A percentile compares a stretch with the other conserved stretches of the same genome.
These are phyloP conservation scores for Penicillium sclerotigenum DNA, from an alignment of 2,329 filamentous ascomycete genomes.

Conservation along the genomic window DNA sequence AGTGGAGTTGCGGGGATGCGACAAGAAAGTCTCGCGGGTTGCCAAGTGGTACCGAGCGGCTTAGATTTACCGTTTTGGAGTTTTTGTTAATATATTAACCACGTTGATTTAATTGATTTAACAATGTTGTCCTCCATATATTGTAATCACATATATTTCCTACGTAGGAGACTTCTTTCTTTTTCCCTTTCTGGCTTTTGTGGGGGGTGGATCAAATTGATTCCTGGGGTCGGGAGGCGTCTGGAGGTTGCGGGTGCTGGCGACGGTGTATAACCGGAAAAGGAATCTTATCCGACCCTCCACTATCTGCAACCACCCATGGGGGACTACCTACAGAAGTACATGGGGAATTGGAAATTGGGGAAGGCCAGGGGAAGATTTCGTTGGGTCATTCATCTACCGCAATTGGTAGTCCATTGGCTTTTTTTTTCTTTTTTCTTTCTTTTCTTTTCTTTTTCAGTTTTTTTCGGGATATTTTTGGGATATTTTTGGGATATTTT, in stretches of 20 bases:
- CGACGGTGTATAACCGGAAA: not conserved
- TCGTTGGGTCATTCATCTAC: not conserved
- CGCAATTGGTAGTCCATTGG: not conserved
- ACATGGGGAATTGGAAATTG: conserved; percentile 1
- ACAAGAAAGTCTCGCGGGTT: not conserved
- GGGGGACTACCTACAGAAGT: too few relatives aligned
- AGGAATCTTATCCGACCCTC: conserved; percentile 6
- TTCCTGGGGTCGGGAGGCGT: not conserved
- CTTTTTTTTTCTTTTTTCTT: not conserved
- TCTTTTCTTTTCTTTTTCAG: not conserved
- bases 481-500: too few relatives aligned
- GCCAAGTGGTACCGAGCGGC: not conserved
- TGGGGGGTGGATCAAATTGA: not conserved
- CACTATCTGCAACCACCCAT: not conserved
- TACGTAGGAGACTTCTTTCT: not conserved
- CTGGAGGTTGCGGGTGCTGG: not conserved
- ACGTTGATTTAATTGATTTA: not conserved
- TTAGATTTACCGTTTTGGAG: not conserved
- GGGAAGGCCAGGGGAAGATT: not conserved
- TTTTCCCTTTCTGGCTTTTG: not conserved
- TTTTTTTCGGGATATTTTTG: not conserved
- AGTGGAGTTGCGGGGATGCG: conserved; percentile 8
- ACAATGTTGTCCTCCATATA: not conserved
- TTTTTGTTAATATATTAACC: not conserved
- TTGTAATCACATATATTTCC: too few relatives aligned